These are phyloP conservation scores for Blastobotrys robertii DNA, from an alignment of 805 yeast genomes.

Conservation along the genomic window DNA sequence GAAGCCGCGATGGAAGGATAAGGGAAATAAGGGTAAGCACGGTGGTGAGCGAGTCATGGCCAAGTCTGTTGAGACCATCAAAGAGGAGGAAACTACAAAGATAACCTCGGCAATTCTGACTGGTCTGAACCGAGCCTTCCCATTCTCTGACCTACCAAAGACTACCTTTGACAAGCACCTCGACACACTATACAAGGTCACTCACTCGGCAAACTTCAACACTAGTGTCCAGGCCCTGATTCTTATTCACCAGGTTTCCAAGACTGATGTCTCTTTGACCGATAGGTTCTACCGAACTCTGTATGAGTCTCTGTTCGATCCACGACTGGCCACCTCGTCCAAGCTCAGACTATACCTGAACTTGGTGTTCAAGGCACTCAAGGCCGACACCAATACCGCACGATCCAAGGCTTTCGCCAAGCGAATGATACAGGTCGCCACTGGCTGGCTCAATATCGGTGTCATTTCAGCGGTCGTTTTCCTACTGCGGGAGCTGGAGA, in stretches of 20 bases:
- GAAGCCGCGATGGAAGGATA: constrained; percentile 58
- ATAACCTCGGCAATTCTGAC: constrained; percentile 85
- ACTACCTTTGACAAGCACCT: constrained; percentile 62
- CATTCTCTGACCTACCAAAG: constrained; percentile 67
- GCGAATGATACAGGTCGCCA: constrained; percentile 75
- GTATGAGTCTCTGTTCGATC: constrained; percentile 82
- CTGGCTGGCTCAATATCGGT: constrained; percentile 82
- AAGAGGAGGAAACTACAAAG: constrained; percentile 71
- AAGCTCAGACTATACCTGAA: constrained; percentile 90
- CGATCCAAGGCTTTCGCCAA: constrained; percentile 86
- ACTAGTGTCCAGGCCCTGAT: constrained; percentile 89
- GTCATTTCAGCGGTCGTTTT: constrained; percentile 76
- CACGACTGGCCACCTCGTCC: constrained; percentile 73
- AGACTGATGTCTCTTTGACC: constrained; percentile 34
- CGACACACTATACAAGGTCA: constrained; percentile 76
- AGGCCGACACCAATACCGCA: constrained; percentile 49
- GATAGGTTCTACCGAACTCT: constrained; percentile 74
- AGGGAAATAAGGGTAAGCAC: constrained; percentile 66
- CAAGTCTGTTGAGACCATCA: constrained; percentile 23
- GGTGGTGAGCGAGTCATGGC: constrained; percentile 44
- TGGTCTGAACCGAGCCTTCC: constrained; percentile 93
- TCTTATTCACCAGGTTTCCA: constrained; percentile 70
- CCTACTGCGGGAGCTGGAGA: constrained; percentile 59
- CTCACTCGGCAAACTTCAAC: constrained; percentile 89
- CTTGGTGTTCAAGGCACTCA: constrained; percentile 72